Percentiles rank a stretch among this genome's conserved stretches.
phyloP scores from a whole-genome alignment of 2,329 filamentous ascomycete species.

The Colletotrichum sp. region DNA sequence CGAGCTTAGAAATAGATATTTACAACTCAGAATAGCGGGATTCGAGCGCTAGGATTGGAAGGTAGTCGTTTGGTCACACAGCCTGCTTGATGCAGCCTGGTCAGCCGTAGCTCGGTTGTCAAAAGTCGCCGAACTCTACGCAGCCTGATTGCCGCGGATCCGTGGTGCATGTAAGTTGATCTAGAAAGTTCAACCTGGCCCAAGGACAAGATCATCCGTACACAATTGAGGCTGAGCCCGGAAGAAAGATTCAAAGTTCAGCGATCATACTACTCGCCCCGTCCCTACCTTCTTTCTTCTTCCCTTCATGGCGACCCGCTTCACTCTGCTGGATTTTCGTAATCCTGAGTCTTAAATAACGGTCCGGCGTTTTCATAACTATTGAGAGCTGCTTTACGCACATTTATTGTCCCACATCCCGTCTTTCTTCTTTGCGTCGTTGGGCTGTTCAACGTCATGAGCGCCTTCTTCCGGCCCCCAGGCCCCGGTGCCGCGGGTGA shows the following conservation, averaged over 20 bases:
- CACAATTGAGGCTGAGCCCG: neutral
- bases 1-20: fast-evolving
- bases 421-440: neutral
- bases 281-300: neutral
- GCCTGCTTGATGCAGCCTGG: neutral
- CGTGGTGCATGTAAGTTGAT: neutral
- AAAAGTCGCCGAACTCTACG: neutral
- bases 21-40: neutral
- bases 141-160: neutral
- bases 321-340: neutral
- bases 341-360: neutral
- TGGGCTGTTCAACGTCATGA: neutral
- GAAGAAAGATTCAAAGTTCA: neutral
- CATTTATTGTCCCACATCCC: neutral
- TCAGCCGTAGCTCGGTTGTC: neutral
- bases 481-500: neutral
- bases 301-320: neutral
- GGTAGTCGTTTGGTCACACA: neutral
- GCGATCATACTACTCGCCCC: neutral
- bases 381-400: fast-evolving
- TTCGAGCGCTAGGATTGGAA: neutral
- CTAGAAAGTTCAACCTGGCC: neutral
- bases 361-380: fast-evolving
- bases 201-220: neutral
- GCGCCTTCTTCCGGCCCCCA: neutral